phyloP scores from a whole-genome alignment of 1,284 basidiomycete genomes.

The Ganoderma meredithae region DNA sequence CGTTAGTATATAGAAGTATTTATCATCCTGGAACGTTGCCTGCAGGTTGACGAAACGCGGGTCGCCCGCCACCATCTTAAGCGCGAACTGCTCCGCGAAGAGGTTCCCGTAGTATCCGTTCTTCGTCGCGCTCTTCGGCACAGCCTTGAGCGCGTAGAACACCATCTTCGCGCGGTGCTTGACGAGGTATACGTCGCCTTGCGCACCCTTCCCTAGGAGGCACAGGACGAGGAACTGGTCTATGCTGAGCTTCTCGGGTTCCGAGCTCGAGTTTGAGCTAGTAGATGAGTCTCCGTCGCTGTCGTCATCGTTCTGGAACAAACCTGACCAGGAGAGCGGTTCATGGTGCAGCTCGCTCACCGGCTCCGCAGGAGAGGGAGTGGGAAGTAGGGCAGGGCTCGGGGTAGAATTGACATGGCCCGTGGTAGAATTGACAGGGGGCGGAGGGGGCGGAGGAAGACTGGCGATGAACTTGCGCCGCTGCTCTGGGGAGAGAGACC shows the following conservation, averaged over 20 bases:
- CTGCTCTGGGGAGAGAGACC: slow-evolving; percentile 1
- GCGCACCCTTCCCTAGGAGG: slow-evolving; percentile 36
- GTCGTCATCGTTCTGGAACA: slow-evolving; percentile 10
- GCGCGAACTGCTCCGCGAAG: slow-evolving; percentile 27
- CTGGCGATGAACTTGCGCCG: slow-evolving; percentile 4
- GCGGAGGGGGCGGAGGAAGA: not conserved
- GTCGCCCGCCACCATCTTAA: slow-evolving; percentile 25
- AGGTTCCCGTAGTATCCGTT: slow-evolving; percentile 14
- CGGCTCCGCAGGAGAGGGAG: no score
- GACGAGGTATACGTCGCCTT: slow-evolving; percentile 37
- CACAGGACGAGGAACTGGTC: slow-evolving; percentile 32
- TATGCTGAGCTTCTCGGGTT: slow-evolving; percentile 14
- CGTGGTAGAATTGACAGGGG: not conserved
- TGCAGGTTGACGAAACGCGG: slow-evolving; percentile 29
- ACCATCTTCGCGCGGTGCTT: slow-evolving; percentile 26
- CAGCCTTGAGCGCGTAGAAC: slow-evolving; percentile 36
- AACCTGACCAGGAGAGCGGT: not conserved
- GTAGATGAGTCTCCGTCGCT: not conserved
- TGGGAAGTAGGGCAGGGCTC: no score
- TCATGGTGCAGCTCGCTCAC: not conserved
- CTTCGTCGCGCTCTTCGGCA: slow-evolving; percentile 29
- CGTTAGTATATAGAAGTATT: slow-evolving; percentile 40
- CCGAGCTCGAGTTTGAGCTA: not conserved
- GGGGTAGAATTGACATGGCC: not conserved
- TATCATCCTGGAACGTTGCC: slow-evolving; percentile 37